phyloP scores from a whole-genome alignment of 371 early-diverging fungal genomes.

The Basidiobolus heterosporus region DNA sequence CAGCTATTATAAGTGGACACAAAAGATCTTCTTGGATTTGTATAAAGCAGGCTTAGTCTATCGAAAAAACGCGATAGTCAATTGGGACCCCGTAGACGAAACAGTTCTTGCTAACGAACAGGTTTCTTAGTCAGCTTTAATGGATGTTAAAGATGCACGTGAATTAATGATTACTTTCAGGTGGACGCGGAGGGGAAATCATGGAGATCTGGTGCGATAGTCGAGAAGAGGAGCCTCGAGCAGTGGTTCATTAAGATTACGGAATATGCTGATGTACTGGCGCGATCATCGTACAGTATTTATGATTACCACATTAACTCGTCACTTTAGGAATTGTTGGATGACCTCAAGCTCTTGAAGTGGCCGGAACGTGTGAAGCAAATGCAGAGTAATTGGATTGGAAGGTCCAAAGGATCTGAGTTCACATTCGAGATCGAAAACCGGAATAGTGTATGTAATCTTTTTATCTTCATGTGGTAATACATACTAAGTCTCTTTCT shows the following conservation, averaged over 20 bases:
- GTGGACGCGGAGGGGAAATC: constrained; percentile 77
- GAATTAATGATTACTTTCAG: constrained; percentile 9
- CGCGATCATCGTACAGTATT: not conserved
- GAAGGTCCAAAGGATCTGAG: constrained; percentile 67
- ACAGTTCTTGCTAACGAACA: constrained; percentile 94
- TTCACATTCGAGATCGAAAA: constrained; percentile 31
- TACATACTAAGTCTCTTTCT: not conserved
- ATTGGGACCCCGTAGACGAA: constrained; percentile 92
- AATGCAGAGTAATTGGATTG: constrained; percentile 91
- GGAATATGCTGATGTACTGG: constrained; percentile 54
- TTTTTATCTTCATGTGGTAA: not conserved
- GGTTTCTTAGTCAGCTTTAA: constrained; percentile 25
- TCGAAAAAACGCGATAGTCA: constrained; percentile 75
- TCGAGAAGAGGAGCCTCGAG: constrained; percentile 62
- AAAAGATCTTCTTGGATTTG: constrained; percentile 64
- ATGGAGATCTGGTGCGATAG: constrained; percentile 87
- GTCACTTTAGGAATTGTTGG: constrained; percentile 40
- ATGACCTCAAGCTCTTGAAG: constrained; percentile 52
- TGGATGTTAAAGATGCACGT: not conserved
- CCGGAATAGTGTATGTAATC: not conserved
- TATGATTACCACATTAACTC: not conserved
- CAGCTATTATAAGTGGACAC: constrained; percentile 83
- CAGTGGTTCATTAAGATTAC: constrained; percentile 91
- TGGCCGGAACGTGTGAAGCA: constrained; percentile 84
- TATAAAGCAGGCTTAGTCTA: constrained; percentile 67